Base-by-base conservation (phyloP, 768 basidiomycete species). In the Coprinellus micaceus region DNA sequence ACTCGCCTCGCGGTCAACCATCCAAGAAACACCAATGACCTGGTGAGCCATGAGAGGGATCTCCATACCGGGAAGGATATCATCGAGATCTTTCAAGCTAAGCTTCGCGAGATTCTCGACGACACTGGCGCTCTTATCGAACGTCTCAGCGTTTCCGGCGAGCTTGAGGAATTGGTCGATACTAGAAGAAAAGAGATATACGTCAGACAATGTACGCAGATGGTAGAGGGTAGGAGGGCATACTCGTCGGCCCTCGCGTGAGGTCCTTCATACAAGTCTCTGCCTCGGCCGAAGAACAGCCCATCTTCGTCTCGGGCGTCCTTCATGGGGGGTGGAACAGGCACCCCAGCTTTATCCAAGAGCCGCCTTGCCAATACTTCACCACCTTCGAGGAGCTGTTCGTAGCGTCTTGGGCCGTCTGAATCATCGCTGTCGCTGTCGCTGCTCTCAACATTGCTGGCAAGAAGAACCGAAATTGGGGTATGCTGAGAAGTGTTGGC, bases 1-100 rank as follows among this genome's bases (percentile, higher is more conserved):
- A 43, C 69, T 69, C 22, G 67, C 61, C 61, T 85, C 74, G 58
- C 77, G 77, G 26, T 80, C 75, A 2, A 82, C 53, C 83, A 87
- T 84, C 82, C 84, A 88, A 4, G 78, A 74, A 1, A 81, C 81
- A 7, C 78, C 81, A 49, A 90, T 80, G 17, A 78, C 72, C 61
- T 89, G 84, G 66, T 89, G 88, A 10, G 88, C 77, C 83, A 89
- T 83, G 33, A 89, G 69, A 0, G 77, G 67, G 24, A 88, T 73
- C 15, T 73, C 73, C 78, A 90, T 82, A 4, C 82, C 83, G 0
- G 82, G 82, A 1, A 89, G 56, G 22, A 74, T 66, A 26, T 82
- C 73, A 37, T 76, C 71, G 51, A 83, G 71, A 33, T 60, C 66
- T n/a, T 67, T 62, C 33, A 91, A 67, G 0, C 78, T 79, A 21